Conservation (phyloP, 345 rosid species). For the Erysimum cheiranthoides region DNA sequence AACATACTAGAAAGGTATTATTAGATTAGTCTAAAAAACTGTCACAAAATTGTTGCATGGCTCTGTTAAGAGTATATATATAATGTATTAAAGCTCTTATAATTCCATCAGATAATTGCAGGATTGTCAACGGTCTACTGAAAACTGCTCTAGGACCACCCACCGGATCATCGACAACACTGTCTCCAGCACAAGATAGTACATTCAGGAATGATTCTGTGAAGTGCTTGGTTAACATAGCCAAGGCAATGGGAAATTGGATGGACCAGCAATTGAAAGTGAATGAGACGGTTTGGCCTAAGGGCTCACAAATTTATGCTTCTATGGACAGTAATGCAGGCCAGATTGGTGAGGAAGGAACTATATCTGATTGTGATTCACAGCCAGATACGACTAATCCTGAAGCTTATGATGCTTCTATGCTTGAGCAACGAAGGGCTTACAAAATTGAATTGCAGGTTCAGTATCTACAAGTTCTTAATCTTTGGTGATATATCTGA, state of each 20-base stretch:
- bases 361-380: conserved; percentile 65
- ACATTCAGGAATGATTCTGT: conserved; percentile 93
- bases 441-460: conserved; percentile 97
- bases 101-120: conserved; percentile 97
- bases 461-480: neutral
- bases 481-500: neutral
- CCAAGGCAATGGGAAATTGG: conserved; percentile 89
- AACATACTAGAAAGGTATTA: conserved; percentile 94
- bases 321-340: conserved; percentile 56
- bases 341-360: conserved; percentile 70
- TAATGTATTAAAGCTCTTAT: conserved; percentile 88
- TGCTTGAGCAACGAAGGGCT: conserved; percentile 88
- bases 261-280: conserved; percentile 87
- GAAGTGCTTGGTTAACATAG: conserved; percentile 84
- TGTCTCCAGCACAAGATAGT: conserved; percentile 81
- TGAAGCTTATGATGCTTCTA: conserved; percentile 83
- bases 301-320: conserved; percentile 60
- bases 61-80: conserved; percentile 29
- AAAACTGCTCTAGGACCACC: conserved; percentile 98
- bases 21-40: conserved; percentile 40
- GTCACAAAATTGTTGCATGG: conserved; percentile 9
- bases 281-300: conserved; percentile 67
- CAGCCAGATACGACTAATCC: conserved; percentile 67
- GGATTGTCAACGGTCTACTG: conserved; percentile 97
- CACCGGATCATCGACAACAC: conserved; percentile 83